These are phyloP conservation scores for Phaeophleospora eucalypticola DNA, from an alignment of 2,329 filamentous ascomycete genomes.

Conservation along the genomic window DNA sequence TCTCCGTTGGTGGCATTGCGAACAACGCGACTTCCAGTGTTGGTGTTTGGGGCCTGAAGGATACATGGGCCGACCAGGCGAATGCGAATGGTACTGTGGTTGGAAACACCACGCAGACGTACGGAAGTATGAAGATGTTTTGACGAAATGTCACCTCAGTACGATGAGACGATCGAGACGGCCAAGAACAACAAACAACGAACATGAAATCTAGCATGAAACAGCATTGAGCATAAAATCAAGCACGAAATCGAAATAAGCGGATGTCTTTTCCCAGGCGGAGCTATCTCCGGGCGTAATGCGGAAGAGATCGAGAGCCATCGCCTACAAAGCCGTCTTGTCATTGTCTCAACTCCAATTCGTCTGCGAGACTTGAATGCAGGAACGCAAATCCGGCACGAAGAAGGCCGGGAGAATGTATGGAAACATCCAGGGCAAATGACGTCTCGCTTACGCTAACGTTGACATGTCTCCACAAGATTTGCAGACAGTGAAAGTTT, in stretches of 20 bases:
- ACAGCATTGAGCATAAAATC: no score
- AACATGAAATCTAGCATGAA: no score
- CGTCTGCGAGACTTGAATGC: neutral
- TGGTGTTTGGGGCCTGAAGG: constrained; percentile 37
- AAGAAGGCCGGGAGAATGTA: no score
- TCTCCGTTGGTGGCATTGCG: constrained; percentile 35
- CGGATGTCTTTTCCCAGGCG: no score
- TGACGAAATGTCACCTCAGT: neutral
- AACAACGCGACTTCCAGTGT: constrained; percentile 37
- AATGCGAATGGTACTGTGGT: constrained; percentile 31
- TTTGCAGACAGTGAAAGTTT: no score
- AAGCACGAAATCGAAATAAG: no score
- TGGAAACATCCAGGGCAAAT: no score
- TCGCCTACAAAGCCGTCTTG: neutral
- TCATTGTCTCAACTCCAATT: neutral
- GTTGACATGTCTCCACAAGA: no score
- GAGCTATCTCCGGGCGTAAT: no score
- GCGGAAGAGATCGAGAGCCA: no score
- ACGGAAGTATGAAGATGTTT: constrained; percentile 7
- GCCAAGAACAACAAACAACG: no score
- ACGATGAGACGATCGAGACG: neutral
- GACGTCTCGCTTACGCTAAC: no score
- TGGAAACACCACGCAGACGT: constrained; percentile 32
- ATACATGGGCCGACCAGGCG: constrained; percentile 35
- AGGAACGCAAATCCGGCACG: neutral